These are phyloP conservation scores for Quercus suber DNA, from an alignment of 306 rosid genomes.

Conservation along the genomic window DNA sequence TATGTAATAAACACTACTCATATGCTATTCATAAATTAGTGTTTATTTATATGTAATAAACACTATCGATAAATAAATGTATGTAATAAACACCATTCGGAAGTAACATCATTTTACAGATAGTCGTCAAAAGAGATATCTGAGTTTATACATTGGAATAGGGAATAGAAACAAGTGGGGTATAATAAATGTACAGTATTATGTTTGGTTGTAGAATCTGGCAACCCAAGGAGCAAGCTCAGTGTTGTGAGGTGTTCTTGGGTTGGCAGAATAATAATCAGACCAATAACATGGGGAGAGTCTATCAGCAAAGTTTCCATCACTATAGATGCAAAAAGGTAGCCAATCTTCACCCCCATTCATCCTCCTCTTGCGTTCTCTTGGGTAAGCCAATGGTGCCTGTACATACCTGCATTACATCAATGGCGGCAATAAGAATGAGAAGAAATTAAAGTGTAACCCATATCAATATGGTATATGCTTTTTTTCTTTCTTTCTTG, in stretches of 20 bases:
- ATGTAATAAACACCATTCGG: not conserved
- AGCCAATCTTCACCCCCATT: conserved; percentile 89
- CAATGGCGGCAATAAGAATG: conserved; percentile 3
- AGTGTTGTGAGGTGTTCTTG: conserved; percentile 62
- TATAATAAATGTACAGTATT: not conserved
- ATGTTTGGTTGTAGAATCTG: conserved; percentile 50
- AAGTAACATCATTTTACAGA: not conserved
- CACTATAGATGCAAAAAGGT: conserved; percentile 71
- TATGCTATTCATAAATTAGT: too few relatives aligned
- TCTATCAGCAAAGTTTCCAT: conserved; percentile 48
- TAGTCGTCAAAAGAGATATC: not conserved
- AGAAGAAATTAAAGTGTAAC: not conserved
- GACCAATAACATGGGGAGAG: conserved; percentile 76
- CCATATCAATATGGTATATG: not conserved
- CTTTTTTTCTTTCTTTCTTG: too few relatives aligned
- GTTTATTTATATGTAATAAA: too few relatives aligned
- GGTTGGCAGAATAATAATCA: conserved; percentile 64
- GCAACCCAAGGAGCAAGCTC: conserved; percentile 95
- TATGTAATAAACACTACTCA: too few relatives aligned
- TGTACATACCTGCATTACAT: conserved; percentile 65
- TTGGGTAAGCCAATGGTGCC: conserved; percentile 89
- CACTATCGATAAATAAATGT: too few relatives aligned
- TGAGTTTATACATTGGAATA: not conserved
- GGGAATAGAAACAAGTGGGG: not conserved
- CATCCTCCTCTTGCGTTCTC: conserved; percentile 83